Base-by-base conservation (phyloP, 192 early-diverging fungal genomes). In the Haplosporangium gracile region DNA sequence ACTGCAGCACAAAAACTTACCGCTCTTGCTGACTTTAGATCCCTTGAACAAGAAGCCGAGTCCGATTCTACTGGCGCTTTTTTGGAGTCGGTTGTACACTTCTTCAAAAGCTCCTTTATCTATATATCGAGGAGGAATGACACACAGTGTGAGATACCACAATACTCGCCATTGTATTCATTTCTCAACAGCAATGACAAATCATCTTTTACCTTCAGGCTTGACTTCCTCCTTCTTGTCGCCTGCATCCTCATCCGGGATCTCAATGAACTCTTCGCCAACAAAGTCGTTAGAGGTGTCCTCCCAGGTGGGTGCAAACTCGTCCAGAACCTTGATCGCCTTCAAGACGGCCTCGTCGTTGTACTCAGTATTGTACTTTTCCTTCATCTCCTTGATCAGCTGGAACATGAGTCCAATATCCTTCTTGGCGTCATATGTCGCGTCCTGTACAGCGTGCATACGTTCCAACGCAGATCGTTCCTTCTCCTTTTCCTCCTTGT, bases 261-360 rank as follows among this genome's bases (percentile, higher is more conserved):
- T 55, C 16, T 81, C 84, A 11, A 86, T 68, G 0, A n/a, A 0
- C 0, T 77, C 72, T 53, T 81, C 84, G 5, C 65, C 76, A 11
- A 86, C 75, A 60, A 86, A 86, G 38, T 86, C 84, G 15, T 86
- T 78, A 11, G 74, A 24, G 5, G 78, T 76, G 26, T 75, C 75
- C 6, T 74, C 5, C 84, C 84, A 86, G 5, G 70, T 74, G 15
- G 79, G 84, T n/a, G 78, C 39, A 55, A 86, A 81, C 0, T 77
- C 79, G 26, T 81, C 79, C 13, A 77, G 22, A 29, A 63, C 72
- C 38, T 32, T 63, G 49, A 86, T 70, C 5, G 84, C 79, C 22
- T 71, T 80, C 76, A 86, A 34, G 11, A 86, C 84, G 1, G 84
- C 84, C 26, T 73, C 75, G 45, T 86, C 84, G 29, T 86, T 86